Conservation (phyloP, 2,329 filamentous ascomycete species). For the Epichloe sp. region DNA sequence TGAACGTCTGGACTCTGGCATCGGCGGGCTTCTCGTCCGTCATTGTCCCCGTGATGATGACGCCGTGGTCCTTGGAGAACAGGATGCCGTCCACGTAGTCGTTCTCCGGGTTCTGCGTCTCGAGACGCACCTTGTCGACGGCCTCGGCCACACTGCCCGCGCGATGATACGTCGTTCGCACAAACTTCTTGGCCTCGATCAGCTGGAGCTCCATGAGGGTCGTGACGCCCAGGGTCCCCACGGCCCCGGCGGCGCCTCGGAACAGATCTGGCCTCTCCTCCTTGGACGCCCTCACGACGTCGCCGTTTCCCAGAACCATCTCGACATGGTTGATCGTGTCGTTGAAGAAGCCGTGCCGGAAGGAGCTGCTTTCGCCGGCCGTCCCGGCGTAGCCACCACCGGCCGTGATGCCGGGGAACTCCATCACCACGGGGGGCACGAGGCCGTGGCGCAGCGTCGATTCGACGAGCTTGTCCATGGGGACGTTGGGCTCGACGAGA, state of each 20-base stretch:
- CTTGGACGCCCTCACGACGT: constrained; percentile 40
- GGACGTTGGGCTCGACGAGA: constrained; percentile 62
- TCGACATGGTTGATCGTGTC: constrained; percentile 50
- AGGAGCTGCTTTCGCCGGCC: constrained; percentile 56
- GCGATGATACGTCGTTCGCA: constrained; percentile 50
- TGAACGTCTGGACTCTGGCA: constrained; percentile 38
- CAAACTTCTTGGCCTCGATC: constrained; percentile 45
- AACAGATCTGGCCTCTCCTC: constrained; percentile 43
- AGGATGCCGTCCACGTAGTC: constrained; percentile 68
- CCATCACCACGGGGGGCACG: constrained; percentile 63
- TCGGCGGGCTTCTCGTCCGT: constrained; percentile 36
- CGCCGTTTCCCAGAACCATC: constrained; percentile 56
- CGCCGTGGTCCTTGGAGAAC: constrained; percentile 46
- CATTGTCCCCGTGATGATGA: constrained; percentile 52
- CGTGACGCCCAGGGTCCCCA: constrained; percentile 55
- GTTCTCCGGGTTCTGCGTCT: constrained; percentile 29
- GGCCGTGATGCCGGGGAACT: constrained; percentile 61
- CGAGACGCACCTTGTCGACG: constrained; percentile 34
- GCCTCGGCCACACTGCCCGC: constrained; percentile 34
- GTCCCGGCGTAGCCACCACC: constrained; percentile 61
- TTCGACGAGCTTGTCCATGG: constrained; percentile 59
- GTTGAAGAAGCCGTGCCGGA: constrained; percentile 60
- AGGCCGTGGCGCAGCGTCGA: constrained; percentile 51
- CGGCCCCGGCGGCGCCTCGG: constrained; percentile 49
- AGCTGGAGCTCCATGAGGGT: constrained; percentile 54